Conservation (phyloP, 805 yeast species). For the Blastobotrys americana region DNA sequence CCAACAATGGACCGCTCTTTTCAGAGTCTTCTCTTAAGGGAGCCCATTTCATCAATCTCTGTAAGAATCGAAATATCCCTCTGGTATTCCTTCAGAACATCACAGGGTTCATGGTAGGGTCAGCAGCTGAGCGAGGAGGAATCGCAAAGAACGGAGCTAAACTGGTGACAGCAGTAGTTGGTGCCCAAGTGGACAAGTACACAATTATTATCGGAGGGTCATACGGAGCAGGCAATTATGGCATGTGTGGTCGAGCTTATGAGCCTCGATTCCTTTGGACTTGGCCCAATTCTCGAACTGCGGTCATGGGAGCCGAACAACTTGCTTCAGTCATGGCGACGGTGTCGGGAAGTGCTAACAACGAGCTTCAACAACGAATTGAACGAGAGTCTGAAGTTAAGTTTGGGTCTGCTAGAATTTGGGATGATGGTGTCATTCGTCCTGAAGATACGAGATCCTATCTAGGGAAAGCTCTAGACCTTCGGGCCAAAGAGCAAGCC, state of each 20-base stretch:
- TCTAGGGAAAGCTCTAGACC: conserved; percentile 26
- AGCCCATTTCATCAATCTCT: conserved; percentile 29
- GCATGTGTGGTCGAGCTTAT: conserved; percentile 31
- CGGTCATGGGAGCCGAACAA: conserved; percentile 32
- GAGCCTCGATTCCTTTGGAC: conserved; percentile 29
- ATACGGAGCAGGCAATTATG: conserved; percentile 31
- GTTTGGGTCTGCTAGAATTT: conserved; percentile 27
- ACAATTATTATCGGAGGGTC: conserved; percentile 30
- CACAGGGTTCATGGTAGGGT: conserved; percentile 31
- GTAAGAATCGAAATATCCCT: conserved; percentile 29
- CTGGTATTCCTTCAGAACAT: conserved; percentile 29
- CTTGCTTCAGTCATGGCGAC: conserved; percentile 28
- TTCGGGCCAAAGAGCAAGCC: conserved; percentile 18
- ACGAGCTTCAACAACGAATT: conserved; percentile 22
- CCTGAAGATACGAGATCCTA: conserved; percentile 27
- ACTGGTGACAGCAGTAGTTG: conserved; percentile 29
- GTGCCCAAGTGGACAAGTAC: conserved; percentile 29
- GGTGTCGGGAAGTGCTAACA: conserved; percentile 19
- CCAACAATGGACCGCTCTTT: conserved; percentile 29
- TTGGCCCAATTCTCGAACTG: conserved; percentile 31
- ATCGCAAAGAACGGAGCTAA: conserved; percentile 31
- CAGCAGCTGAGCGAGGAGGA: conserved; percentile 30
- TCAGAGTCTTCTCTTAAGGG: conserved; percentile 29
- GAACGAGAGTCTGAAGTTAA: conserved; percentile 24
- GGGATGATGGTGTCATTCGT: conserved; percentile 30